Percentiles rank a stretch among this genome's conserved stretches.
These are phyloP conservation scores for Vigna nakashimae DNA, from an alignment of 306 rosid species.

Conservation along the genomic window DNA sequence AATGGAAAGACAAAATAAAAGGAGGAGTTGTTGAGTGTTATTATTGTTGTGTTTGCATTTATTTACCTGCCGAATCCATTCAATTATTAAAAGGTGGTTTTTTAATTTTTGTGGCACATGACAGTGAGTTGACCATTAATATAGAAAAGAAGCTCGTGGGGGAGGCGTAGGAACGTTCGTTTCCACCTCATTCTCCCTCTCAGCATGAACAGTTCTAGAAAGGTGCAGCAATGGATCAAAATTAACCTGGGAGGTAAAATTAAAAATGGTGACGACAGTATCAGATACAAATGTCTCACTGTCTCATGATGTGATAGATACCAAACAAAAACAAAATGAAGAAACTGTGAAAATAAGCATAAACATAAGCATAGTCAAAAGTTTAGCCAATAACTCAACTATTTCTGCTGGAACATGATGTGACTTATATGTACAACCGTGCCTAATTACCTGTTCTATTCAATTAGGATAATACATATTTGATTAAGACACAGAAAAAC, in stretches of 20 bases:
- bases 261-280: neutral
- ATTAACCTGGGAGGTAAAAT: neutral
- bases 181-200: neutral
- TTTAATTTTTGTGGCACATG: slow-evolving; percentile 18
- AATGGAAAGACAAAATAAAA: neutral
- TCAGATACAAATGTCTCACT: neutral
- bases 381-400: slow-evolving; percentile 14
- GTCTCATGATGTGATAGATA: neutral
- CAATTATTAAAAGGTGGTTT: neutral
- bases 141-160: neutral
- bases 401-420: slow-evolving; percentile 11
- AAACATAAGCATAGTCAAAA: neutral
- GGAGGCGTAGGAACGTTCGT: slow-evolving; percentile 11
- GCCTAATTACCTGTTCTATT: slow-evolving; percentile 24
- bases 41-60: neutral
- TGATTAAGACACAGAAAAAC: neutral
- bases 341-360: slow-evolving; percentile 11
- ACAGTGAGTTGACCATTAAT: slow-evolving; percentile 37
- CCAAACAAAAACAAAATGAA: neutral
- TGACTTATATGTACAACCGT: slow-evolving; percentile 29
- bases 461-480: slow-evolving; percentile 26
- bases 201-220: too few species aligned
- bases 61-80: slow-evolving; percentile 33
- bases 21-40: neutral
- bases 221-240: neutral